Evolutionary conservation across 2,329 filamentous ascomycete genomes (phyloP).

Genomic region (Dactylellina haptotyla): DNA sequence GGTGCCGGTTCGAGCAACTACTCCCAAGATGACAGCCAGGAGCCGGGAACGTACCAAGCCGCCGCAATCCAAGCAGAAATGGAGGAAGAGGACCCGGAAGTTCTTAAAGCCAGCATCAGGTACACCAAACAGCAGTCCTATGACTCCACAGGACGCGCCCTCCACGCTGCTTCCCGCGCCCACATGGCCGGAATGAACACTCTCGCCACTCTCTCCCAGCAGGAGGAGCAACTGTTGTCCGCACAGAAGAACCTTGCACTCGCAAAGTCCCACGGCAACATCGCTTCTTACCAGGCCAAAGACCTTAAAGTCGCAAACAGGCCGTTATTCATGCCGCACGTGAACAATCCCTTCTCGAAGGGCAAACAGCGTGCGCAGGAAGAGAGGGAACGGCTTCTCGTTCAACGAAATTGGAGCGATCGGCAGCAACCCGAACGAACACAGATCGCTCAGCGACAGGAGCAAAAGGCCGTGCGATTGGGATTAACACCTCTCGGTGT

Average conservation of each 20-base stretch:
- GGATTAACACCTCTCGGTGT: constrained; percentile 11
- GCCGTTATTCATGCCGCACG: constrained; percentile 26
- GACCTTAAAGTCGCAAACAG: constrained; percentile 60
- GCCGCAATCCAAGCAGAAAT: constrained; percentile 68
- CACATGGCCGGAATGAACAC: constrained; percentile 77
- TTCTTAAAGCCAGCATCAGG: constrained; percentile 77
- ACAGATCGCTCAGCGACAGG: constrained; percentile 61
- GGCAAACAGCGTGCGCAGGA: constrained; percentile 6
- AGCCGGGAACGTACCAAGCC: constrained; percentile 7
- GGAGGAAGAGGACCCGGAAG: constrained; percentile 76
- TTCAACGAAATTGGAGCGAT: not conserved
- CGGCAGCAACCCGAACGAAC: constrained; percentile 67
- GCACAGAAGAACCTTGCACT: constrained; percentile 84
- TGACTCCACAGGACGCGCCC: constrained; percentile 73
- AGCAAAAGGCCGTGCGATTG: constrained; percentile 22
- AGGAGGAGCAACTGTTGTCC: constrained; percentile 82
- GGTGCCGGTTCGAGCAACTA: not conserved
- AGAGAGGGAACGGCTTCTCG: constrained; percentile 7
- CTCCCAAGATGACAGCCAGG: not conserved
- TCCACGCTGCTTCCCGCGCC: constrained; percentile 74
- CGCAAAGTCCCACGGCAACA: constrained; percentile 65
- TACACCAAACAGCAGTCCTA: constrained; percentile 82
- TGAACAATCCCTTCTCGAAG: constrained; percentile 26
- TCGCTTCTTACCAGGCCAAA: constrained; percentile 60
- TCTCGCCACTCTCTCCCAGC: constrained; percentile 76